Evolutionary conservation across 1,139 yeast species (phyloP).

Genomic region (Geotrichum aggregatum): DNA sequence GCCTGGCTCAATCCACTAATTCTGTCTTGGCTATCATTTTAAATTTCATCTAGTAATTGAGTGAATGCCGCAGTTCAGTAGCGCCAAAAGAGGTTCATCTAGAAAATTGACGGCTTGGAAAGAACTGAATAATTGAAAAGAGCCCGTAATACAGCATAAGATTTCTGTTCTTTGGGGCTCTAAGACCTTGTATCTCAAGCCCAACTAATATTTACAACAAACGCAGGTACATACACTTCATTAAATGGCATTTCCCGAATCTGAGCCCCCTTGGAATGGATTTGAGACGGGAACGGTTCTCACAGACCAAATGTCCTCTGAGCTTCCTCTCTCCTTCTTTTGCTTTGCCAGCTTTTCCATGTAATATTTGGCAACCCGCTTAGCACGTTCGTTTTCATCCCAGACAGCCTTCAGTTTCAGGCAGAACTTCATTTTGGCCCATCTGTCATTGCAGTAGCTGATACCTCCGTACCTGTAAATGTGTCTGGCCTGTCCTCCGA

Average conservation of each 20-base stretch:
- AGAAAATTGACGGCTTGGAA: no score
- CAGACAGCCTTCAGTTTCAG: slow-evolving; percentile 51
- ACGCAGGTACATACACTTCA: not conserved
- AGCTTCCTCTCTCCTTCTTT: slow-evolving; percentile 58
- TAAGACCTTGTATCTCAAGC: slow-evolving; percentile 48
- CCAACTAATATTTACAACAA: not conserved
- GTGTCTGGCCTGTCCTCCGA: slow-evolving; percentile 82
- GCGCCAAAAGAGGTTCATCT: no score
- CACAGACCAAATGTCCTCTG: slow-evolving; percentile 74
- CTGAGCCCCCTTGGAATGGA: slow-evolving; percentile 31
- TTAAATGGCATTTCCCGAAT: not conserved
- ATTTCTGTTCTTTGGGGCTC: slow-evolving; percentile 50
- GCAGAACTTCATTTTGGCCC: slow-evolving; percentile 79
- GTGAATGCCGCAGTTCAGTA: no score
- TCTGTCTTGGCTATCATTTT: no score
- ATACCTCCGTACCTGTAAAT: slow-evolving; percentile 79
- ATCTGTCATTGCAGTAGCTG: slow-evolving; percentile 63
- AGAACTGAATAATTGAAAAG: no score
- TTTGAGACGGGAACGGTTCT: slow-evolving; percentile 41
- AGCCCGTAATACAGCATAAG: no score
- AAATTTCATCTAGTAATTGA: no score
- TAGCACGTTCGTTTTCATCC: slow-evolving; percentile 47
- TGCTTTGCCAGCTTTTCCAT: slow-evolving; percentile 55
- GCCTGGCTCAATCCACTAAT: no score
- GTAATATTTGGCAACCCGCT: slow-evolving; percentile 65